Conservation (phyloP, 768 basidiomycete species). For the Pleurotus citrinopileatus region DNA sequence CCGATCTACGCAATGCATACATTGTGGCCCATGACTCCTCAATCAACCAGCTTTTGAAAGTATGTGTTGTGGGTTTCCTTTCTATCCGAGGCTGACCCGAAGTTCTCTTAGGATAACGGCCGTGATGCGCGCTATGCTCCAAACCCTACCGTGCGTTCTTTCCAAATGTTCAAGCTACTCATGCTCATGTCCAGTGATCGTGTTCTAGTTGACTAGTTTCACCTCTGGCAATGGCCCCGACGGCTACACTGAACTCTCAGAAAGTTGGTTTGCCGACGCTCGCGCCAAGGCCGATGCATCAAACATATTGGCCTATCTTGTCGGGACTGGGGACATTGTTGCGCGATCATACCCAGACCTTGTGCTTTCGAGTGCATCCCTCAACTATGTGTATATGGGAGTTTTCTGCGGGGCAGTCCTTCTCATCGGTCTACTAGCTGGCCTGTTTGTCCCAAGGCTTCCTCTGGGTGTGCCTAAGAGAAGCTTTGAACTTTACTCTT, state of each 20-base stretch:
- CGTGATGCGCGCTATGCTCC: conserved; percentile 36
- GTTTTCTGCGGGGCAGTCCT: neutral
- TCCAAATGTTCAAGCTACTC: neutral
- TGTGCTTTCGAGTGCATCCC: conserved; percentile 15
- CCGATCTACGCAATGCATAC: conserved; percentile 24
- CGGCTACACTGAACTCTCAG: conserved; percentile 37
- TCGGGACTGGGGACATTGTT: conserved; percentile 32
- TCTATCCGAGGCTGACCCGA: neutral
- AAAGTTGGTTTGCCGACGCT: conserved; percentile 26
- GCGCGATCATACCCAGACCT: conserved; percentile 33
- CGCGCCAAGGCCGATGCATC: conserved; percentile 35
- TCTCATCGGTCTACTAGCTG: neutral
- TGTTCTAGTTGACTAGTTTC: conserved; percentile 31
- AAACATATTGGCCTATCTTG: conserved; percentile 41
- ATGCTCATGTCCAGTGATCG: neutral
- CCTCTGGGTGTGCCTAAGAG: neutral
- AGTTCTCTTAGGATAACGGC: conserved; percentile 32
- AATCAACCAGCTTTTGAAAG: conserved; percentile 34
- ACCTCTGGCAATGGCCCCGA: conserved; percentile 32
- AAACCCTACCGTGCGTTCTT: conserved; percentile 30
- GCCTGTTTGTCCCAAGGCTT: conserved; percentile 5
- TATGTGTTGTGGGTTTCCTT: neutral
- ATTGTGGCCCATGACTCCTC: conserved; percentile 32
- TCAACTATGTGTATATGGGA: conserved; percentile 6
- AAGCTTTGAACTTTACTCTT: conserved; percentile 6